Percentiles rank a stretch among this genome's conserved stretches.
phyloP scores from a whole-genome alignment of 2,329 filamentous ascomycete species.

The Aschersonia sp. region DNA sequence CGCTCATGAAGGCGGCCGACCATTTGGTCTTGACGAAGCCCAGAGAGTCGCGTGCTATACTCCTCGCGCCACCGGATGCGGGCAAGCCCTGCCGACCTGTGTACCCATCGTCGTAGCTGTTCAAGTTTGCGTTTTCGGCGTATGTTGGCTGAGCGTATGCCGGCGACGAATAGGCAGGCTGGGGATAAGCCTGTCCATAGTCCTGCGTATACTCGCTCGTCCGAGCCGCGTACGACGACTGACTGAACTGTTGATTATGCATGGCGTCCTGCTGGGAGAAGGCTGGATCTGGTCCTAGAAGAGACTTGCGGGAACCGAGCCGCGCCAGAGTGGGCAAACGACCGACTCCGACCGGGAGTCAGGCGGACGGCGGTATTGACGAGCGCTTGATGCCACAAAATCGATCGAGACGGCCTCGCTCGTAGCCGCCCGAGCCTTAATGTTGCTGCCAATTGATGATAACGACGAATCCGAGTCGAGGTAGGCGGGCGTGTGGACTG shows the following conservation, averaged over 20 bases:
- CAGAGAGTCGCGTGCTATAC: slow-evolving; percentile 25
- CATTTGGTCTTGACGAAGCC: slow-evolving; percentile 73
- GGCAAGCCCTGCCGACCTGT: slow-evolving; percentile 22
- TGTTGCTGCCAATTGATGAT: too few relatives aligned
- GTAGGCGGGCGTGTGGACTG: too few relatives aligned
- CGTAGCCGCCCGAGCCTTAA: background rate
- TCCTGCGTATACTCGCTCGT: slow-evolving; percentile 14
- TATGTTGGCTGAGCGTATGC: slow-evolving; percentile 13
- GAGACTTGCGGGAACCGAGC: slow-evolving; percentile 24
- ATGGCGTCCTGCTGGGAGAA: slow-evolving; percentile 18
- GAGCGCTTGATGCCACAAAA: background rate
- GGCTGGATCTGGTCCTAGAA: slow-evolving; percentile 22
- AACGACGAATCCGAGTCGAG: too few relatives aligned
- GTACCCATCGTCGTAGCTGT: slow-evolving; percentile 19
- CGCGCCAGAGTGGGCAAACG: slow-evolving; percentile 22
- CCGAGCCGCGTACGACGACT: slow-evolving; percentile 5
- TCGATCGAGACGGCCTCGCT: background rate
- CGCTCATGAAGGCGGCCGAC: slow-evolving; percentile 73
- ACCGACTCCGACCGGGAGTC: slow-evolving; percentile 23
- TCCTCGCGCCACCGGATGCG: slow-evolving; percentile 16
- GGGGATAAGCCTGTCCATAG: slow-evolving; percentile 19
- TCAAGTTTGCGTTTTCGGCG: slow-evolving; percentile 12
- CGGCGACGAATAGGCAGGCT: slow-evolving; percentile 15
- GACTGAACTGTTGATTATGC: slow-evolving; percentile 10
- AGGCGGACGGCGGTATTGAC: background rate